Percentiles rank a stretch among this genome's conserved stretches.
phyloP scores from a whole-genome alignment of 495 filamentous ascomycete genomes.

The Penicillium argentinense region DNA sequence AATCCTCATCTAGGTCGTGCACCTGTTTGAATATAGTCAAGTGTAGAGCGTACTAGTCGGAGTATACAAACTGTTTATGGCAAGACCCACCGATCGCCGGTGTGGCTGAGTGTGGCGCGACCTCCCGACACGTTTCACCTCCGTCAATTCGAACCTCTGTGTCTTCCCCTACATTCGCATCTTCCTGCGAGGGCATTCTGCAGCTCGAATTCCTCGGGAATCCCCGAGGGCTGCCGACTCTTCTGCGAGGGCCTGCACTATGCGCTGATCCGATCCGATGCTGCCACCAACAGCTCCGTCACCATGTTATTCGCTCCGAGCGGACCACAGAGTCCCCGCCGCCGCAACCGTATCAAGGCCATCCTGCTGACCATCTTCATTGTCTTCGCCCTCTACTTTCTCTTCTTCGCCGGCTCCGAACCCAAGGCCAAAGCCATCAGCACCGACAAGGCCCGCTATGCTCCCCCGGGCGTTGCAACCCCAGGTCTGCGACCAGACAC shows the following conservation, averaged over 20 bases:
- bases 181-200: not conserved
- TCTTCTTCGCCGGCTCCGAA: constrained; percentile 36
- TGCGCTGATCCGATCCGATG: constrained; percentile 8
- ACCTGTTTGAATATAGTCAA: too few species aligned
- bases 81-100: not conserved
- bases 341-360: constrained; percentile 42
- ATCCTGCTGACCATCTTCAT: constrained; percentile 43
- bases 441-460: constrained; percentile 18
- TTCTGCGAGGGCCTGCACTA: not conserved
- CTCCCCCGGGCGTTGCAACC: constrained; percentile 16
- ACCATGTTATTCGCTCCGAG: constrained; percentile 42
- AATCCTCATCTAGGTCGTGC: too few species aligned
- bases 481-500: not conserved
- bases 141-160: not conserved
- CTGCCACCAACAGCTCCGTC: constrained; percentile 4
- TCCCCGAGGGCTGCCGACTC: not conserved
- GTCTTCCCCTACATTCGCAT: not conserved
- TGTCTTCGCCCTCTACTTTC: constrained; percentile 38
- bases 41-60: too few species aligned
- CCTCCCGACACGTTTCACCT: not conserved
- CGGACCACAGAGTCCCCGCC: constrained; percentile 40
- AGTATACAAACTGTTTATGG: too few species aligned
- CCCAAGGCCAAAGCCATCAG: constrained; percentile 11
- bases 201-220: constrained; percentile 1
- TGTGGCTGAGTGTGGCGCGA: too few species aligned